Evolutionary conservation across 2,329 filamentous ascomycete genomes (phyloP), one percentile per base, ranked within the genome.

Genomic region (Aspergillus arachidicola): DNA sequence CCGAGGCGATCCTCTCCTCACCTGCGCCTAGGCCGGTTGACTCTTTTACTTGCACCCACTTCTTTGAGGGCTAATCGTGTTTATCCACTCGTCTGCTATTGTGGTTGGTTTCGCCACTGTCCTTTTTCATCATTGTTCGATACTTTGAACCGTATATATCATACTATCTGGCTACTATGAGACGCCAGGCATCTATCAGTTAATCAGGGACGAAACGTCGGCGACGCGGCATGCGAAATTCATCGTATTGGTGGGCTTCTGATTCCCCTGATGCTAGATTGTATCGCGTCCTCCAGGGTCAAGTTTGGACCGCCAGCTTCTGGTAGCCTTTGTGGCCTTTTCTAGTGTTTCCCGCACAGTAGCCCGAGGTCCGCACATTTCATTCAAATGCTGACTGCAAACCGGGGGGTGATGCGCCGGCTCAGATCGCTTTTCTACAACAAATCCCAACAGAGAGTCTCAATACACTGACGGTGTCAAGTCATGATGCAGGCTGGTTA

Each of bases 1-100:
- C 70, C 67, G 64, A 68, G 67, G 62, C 67, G 66, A 65, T 71
- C 68, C 64, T 66, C 62, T 54, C 64, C 67, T 63, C 66, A 46
- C 59, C 59, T 60, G 59, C 51, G 23, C 53, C 55, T 58, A 43
- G 45, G 58, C 60, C 46, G 57, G 64, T 61, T 60, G 60, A 60
- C 63, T 64, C 62, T 68, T 64, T 63, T 58, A 45, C 56, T 45
- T 53, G 48, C 58, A 46, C 56, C 28, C 60, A 57, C 59, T 58
- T 54, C 41, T 41, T 43, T 28, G 50, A 46, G 41, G 34, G 46
- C 45, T 38, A 21, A 60, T 36, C n/a, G 36, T 34, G 41, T 62
- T 59, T 55, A 59, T 36, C 56, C 56, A 59, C 60, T n/a, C 32
- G 26, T 36, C 9, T 38, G 38, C 38, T 21, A 9, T 57, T 46